phyloP scores from a whole-genome alignment of 2,329 filamentous ascomycete species.

The Cyclaneusma minus region DNA sequence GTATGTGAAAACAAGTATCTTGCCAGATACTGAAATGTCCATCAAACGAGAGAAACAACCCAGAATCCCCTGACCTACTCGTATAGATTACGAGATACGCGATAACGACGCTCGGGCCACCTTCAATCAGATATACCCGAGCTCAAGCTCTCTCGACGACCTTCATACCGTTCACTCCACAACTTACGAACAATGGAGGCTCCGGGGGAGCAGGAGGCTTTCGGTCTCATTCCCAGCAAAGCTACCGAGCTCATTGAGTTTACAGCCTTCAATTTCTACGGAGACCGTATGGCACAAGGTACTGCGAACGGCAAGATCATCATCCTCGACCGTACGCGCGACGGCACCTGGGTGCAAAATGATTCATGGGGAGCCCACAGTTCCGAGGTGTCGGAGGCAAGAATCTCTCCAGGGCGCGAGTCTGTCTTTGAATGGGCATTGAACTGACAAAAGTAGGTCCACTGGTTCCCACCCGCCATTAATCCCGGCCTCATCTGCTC shows the following conservation, averaged over 20 bases:
- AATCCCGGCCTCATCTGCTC: slow-evolving; percentile 77
- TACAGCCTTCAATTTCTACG: slow-evolving; percentile 82
- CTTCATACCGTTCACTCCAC: too few relatives aligned
- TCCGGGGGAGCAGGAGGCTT: too few relatives aligned
- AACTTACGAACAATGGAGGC: too few relatives aligned
- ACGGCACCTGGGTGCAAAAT: slow-evolving; percentile 61
- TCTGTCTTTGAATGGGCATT: slow-evolving; percentile 3
- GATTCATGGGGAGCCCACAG: slow-evolving; percentile 87
- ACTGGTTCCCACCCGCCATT: slow-evolving; percentile 84
- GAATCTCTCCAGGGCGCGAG: slow-evolving; percentile 14
- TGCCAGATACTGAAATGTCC: too few relatives aligned
- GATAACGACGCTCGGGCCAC: too few relatives aligned
- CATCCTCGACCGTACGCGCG: slow-evolving; percentile 73
- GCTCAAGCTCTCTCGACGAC: too few relatives aligned
- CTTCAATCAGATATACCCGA: too few relatives aligned
- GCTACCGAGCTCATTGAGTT: slow-evolving; percentile 67
- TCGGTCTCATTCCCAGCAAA: too few relatives aligned
- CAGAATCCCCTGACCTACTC: too few relatives aligned
- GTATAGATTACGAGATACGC: too few relatives aligned
- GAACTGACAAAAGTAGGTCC: slow-evolving; percentile 40
- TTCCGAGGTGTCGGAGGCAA: slow-evolving; percentile 76
- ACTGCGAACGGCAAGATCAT: slow-evolving; percentile 87
- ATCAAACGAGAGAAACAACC: too few relatives aligned
- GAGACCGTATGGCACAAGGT: slow-evolving; percentile 78
- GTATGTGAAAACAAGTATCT: too few relatives aligned